Evolutionary conservation across 2,329 filamentous ascomycete genomes (phyloP), one percentile per base, ranked within the genome.

Genomic region (Herpotrichia juniperi): DNA sequence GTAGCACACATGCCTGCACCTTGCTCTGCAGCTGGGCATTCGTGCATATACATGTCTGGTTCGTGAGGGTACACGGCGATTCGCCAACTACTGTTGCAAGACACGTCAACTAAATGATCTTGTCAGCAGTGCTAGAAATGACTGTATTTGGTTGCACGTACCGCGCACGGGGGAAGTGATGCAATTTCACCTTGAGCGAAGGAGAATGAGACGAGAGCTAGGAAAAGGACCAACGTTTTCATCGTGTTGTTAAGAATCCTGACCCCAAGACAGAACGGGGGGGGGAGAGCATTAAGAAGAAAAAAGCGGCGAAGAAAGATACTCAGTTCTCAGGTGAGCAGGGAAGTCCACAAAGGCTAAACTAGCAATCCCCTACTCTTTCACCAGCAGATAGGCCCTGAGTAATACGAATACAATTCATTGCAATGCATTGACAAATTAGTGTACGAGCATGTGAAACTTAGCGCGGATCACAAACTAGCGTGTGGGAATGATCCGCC

Each of bases 41-140:
- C 12, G 43, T 49, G 19, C 56, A 62, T n/a, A 61, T 54, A 28
- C 56, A 61, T 22, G 37, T 46, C 5, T 25, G 26, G 39, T 62
- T 48, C 11, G 46, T 44, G 7, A 50, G 50, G 5, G 42, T 12
- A 35, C 59, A 62, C 10, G 28, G 17, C 21, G 31, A 19, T 37
- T 26, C 42, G 12, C 34, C 35, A 24, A 63, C 40, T 5, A 53
- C 54, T 4, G 46, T 47, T 9, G 44, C 26, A 6, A 62, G 55
- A 39, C 61, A 62, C 37, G 45, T 12, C 24, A 58, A 24, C 59
- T 62, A 19, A n/a, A n/a, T n/a, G 9, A 8, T 12, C 16, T 12
- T 35, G 25, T 59, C 37, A 61, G 56, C n/a, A 42, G 28, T 30
- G 7, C 28, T 16, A 35, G 3, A 26, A 19, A 24, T 25, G 34